These are phyloP conservation scores for Colletotrichum abscissum DNA, from an alignment of 2,329 filamentous ascomycete species.

Conservation along the genomic window DNA sequence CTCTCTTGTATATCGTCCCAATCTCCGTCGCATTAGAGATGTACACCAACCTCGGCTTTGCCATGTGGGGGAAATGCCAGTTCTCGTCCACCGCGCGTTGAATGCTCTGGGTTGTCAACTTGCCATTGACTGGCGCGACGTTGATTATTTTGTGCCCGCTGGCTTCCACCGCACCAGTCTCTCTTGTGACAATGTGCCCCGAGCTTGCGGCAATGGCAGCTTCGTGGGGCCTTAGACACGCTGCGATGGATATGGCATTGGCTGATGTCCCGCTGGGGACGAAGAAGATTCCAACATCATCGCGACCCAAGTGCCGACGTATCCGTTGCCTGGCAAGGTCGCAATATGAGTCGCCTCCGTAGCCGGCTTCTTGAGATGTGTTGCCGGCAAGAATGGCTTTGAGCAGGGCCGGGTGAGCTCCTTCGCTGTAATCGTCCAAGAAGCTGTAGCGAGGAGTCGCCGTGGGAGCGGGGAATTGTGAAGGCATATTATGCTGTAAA, in stretches of 20 bases:
- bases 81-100: conserved; percentile 57
- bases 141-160: conserved; percentile 64
- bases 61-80: conserved; percentile 63
- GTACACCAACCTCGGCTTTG: conserved; percentile 62
- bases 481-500: conserved; percentile 2
- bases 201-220: conserved; percentile 62
- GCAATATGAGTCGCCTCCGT: conserved; percentile 58
- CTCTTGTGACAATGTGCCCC: conserved; percentile 60
- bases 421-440: conserved; percentile 63
- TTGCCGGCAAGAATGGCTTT: conserved; percentile 58
- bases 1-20: conserved; percentile 58
- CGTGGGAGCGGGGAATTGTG: not conserved
- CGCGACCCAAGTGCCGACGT: conserved; percentile 38
- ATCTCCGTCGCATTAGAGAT: conserved; percentile 63
- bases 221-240: conserved; percentile 61
- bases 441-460: conserved; percentile 52
- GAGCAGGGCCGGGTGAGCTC: conserved; percentile 60
- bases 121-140: conserved; percentile 56
- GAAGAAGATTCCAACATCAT: conserved; percentile 60
- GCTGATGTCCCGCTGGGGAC: conserved; percentile 64
- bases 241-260: conserved; percentile 63
- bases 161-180: conserved; percentile 63
- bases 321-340: conserved; percentile 54
- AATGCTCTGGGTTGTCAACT: conserved; percentile 56
- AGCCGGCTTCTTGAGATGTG: conserved; percentile 56